Base-by-base conservation (phyloP, 805 yeast species). In the Zygoascus tannicola region DNA sequence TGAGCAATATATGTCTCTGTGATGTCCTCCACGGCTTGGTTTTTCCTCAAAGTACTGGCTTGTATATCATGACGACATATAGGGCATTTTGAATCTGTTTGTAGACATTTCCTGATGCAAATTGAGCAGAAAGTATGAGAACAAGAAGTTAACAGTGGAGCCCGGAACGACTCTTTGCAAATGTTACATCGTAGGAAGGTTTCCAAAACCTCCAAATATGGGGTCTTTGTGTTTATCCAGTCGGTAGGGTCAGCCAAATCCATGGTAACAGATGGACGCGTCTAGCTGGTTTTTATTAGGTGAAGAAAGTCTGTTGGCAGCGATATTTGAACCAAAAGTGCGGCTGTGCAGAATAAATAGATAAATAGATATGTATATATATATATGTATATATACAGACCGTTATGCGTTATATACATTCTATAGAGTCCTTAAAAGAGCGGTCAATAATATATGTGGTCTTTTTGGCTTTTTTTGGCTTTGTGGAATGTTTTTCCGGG, bases 121-220 rank as follows among this genome's bases (percentile, higher is more conserved):
- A 79, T 70, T 0, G 95, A 85, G 62, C 97, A 88, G 59, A 86
- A 88, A 0, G 88, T 80, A 60, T 88, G 97, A 32, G 84, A 81
- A 66, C 97, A 88, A 2, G 81, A 73, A 0, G 96, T 84, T 35
- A 82, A 64, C 32, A 85, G 85, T 1, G 97, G 96, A 0, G 88
- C 83, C 26, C 65, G 71, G 44, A 84, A 68, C 50, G 81, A 76
- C 48, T 86, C 96, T 55, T 87, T 85, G 62, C 97, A 88, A 7
- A 88, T 82, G 53, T 82, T 87, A 58, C 97, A 88, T 56, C 95
- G 59, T 41, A 86, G 66, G 21, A 80, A 66, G 1, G 85, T 69
- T 50, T 88, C 96, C 2, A 88, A 63, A 41, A 73, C 78, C 2
- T 69, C 53, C 2, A 85, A 59, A 15, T 59, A 63, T 3, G 94